phyloP scores from a whole-genome alignment of 2,329 filamentous ascomycete species.

The Aspergillus brunneoviolaceus region DNA sequence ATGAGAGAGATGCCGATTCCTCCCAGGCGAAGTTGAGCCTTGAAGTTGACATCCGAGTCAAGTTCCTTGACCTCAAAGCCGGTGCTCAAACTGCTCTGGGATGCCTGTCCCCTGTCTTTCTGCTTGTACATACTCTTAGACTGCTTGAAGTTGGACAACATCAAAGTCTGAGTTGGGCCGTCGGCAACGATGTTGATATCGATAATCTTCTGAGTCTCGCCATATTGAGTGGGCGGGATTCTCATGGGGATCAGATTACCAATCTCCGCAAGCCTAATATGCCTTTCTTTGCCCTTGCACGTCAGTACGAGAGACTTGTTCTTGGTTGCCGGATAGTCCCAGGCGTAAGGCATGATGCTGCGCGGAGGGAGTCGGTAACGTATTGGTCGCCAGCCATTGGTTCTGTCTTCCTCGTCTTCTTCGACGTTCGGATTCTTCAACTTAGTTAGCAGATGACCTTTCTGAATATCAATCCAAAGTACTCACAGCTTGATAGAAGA shows the following conservation, averaged over 20 bases:
- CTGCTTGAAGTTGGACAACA: conserved; percentile 88
- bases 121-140: conserved; percentile 89
- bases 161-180: conserved; percentile 90
- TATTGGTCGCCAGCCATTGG: conserved; percentile 87
- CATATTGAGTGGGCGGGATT: conserved; percentile 65
- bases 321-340: conserved; percentile 98
- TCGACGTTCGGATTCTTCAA: conserved; percentile 76
- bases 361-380: conserved; percentile 86
- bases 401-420: conserved; percentile 76
- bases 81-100: conserved; percentile 59
- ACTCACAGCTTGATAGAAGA: conserved; percentile 80
- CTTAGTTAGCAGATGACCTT: conserved; percentile 4
- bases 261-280: conserved; percentile 94
- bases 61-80: conserved; percentile 94
- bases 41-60: conserved; percentile 84
- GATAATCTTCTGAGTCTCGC: conserved; percentile 75
- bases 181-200: conserved; percentile 96
- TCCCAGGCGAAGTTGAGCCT: conserved; percentile 81
- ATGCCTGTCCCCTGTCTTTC: conserved; percentile 51
- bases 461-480: not conserved
- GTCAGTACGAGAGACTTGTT: conserved; percentile 87
- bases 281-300: conserved; percentile 75
- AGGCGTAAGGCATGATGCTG: conserved; percentile 99
- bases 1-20: conserved; percentile 91
- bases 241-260: conserved; percentile 95